Conservation (phyloP, 306 rosid genomes). For the Rosa chinensis region DNA sequence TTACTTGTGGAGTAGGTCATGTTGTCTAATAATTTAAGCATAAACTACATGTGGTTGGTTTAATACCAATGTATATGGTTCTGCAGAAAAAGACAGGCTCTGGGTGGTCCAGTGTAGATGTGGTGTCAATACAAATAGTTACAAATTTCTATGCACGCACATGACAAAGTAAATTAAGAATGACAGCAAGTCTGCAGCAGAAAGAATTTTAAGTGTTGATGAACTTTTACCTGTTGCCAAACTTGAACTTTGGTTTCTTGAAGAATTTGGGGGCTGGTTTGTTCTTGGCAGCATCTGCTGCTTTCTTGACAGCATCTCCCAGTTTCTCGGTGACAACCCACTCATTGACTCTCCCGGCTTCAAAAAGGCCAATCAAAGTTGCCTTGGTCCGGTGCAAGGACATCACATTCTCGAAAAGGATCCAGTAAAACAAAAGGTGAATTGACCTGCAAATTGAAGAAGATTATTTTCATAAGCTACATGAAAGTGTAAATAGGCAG, state of each 20-base stretch:
- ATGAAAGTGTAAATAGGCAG: not conserved
- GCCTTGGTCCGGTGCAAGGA: conserved; percentile 98
- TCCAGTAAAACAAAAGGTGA: conserved; percentile 96
- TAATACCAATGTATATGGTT: not conserved
- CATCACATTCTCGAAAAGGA: conserved; percentile 97
- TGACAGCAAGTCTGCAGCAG: not conserved
- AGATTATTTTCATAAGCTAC: not conserved
- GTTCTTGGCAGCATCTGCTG: conserved; percentile 73
- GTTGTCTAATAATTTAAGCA: not conserved
- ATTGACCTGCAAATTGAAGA: conserved; percentile 61
- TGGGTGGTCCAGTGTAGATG: conserved; percentile 12
- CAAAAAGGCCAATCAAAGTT: conserved; percentile 76
- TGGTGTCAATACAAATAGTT: conserved; percentile 16
- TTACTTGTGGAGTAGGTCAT: conserved; percentile 22
- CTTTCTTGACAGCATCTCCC: conserved; percentile 74
- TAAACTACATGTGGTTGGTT: conserved; percentile 25
- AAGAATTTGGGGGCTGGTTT: conserved; percentile 51
- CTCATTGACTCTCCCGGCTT: conserved; percentile 84
- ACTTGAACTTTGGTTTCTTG: conserved; percentile 57
- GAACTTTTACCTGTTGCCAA: conserved; percentile 64
- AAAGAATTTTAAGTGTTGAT: conserved; percentile 2
- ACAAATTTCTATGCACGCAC: conserved; percentile 10
- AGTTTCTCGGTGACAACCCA: conserved; percentile 99
- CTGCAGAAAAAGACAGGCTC: conserved; percentile 4
- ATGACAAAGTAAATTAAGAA: conserved; percentile 11